Evolutionary conservation across 2,329 filamentous ascomycete species (phyloP).

Genomic region (Colletotrichum theobromicola): DNA sequence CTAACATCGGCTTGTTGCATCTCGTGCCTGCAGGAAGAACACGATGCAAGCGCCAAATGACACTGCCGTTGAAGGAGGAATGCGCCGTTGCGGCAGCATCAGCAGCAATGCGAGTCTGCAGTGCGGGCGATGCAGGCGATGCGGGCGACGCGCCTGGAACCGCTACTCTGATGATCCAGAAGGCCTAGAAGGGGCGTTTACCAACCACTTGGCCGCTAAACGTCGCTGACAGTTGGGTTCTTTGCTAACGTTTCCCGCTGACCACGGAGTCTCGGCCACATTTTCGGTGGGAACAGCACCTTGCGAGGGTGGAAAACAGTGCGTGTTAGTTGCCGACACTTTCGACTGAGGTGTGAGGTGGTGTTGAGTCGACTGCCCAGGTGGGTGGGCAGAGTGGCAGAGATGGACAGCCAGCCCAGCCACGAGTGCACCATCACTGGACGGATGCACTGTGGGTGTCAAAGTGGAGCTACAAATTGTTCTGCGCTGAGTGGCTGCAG

Average conservation of each 20-base stretch:
- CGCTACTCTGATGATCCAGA: background rate
- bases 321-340: background rate
- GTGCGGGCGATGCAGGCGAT: background rate
- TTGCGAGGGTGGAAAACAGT: background rate
- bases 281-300: background rate
- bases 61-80: background rate
- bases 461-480: background rate
- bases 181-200: constrained; percentile 8
- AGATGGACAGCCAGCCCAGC: background rate
- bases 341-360: background rate
- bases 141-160: background rate
- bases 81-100: background rate
- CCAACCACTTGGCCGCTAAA: constrained; percentile 2
- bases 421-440: background rate
- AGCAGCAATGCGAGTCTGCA: background rate
- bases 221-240: constrained; percentile 1
- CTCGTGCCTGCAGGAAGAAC: background rate
- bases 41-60: background rate
- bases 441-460: background rate
- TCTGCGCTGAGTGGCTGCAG: background rate
- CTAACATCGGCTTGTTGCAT: background rate
- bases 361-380: background rate
- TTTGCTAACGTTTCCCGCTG: background rate
- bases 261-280: background rate
- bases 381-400: background rate